Evolutionary conservation across 2,329 filamentous ascomycete genomes (phyloP).

Genomic region (Pseudogymnoascus destructans): DNA sequence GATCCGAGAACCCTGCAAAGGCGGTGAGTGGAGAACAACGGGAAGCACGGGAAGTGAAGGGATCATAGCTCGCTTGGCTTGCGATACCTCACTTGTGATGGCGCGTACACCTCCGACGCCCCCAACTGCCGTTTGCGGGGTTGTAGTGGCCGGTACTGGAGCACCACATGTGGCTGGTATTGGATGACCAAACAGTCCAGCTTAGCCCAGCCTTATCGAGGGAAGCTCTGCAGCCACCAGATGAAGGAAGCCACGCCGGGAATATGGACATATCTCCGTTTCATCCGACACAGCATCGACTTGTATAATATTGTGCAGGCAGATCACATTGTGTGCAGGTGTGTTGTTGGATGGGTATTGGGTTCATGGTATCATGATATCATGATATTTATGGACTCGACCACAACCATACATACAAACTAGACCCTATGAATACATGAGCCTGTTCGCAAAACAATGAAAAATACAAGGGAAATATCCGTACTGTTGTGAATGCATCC

Average conservation of each 20-base stretch:
- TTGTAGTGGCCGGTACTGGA: background rate
- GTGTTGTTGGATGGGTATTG: background rate
- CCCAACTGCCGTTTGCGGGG: background rate
- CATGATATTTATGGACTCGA: too few relatives aligned
- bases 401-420: too few relatives aligned
- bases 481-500: background rate
- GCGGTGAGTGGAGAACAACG: background rate
- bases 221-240: background rate
- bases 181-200: background rate
- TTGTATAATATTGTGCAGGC: background rate
- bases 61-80: background rate
- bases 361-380: background rate
- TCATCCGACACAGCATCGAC: background rate
- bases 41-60: background rate
- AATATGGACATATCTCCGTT: background rate
- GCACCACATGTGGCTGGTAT: background rate
- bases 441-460: too few relatives aligned
- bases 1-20: slow-evolving; percentile 2
- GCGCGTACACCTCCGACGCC: background rate
- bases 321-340: too few relatives aligned
- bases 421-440: too few relatives aligned
- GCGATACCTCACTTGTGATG: background rate
- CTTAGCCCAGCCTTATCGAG: background rate
- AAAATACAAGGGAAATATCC: background rate
- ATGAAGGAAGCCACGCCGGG: background rate